Percentiles rank a stretch among this genome's conserved stretches.
phyloP scores from a whole-genome alignment of 2,329 filamentous ascomycete species.

The Fusarium annulatum region DNA sequence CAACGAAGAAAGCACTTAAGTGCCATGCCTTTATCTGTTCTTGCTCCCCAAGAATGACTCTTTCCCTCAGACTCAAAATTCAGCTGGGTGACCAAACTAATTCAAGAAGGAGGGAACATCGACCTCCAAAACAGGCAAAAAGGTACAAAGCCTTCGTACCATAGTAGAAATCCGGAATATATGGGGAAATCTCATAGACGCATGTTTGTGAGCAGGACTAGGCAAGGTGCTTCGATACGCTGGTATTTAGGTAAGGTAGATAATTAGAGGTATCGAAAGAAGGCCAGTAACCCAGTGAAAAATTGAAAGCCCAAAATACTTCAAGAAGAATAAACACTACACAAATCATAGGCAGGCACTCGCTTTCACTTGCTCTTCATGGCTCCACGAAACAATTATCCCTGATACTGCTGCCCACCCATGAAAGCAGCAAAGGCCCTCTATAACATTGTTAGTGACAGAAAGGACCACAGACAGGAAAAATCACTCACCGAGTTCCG shows the following conservation, averaged over 20 bases:
- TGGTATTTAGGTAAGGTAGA: neutral
- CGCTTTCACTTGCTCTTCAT: neutral
- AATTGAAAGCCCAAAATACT: neutral
- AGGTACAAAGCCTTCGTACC: neutral
- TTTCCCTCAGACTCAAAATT: neutral
- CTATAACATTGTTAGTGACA: slow-evolving; percentile 47
- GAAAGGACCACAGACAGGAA: neutral
- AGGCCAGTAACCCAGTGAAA: neutral
- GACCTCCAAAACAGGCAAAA: neutral
- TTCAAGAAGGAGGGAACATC: neutral
- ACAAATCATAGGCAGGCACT: neutral
- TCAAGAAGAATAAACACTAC: neutral
- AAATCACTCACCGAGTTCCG: slow-evolving; percentile 75
- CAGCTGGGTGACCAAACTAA: neutral
- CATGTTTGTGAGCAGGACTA: neutral
- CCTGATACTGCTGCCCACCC: slow-evolving; percentile 57
- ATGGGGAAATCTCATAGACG: neutral
- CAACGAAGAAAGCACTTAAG: neutral
- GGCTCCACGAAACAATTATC: slow-evolving; percentile 10
- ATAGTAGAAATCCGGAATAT: neutral
- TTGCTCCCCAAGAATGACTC: neutral
- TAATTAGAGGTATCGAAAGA: slow-evolving; percentile 33
- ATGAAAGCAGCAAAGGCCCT: slow-evolving; percentile 65
- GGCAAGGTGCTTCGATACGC: neutral
- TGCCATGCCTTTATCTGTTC: neutral